phyloP scores from a whole-genome alignment of 768 basidiomycete species.

The Trametes coccinea region DNA sequence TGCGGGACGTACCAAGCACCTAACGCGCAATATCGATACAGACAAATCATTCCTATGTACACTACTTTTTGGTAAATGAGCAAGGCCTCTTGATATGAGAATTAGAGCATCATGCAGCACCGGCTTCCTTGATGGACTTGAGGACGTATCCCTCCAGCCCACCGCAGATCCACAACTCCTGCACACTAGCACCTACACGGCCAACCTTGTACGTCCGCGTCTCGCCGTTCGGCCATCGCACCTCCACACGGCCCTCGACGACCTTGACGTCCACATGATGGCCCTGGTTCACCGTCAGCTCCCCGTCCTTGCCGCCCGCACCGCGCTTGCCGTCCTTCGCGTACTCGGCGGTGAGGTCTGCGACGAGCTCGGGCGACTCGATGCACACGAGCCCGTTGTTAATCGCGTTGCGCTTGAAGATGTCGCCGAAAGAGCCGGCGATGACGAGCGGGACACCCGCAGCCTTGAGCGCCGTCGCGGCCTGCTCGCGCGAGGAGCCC shows the following conservation, averaged over 20 bases:
- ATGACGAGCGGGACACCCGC: constrained; percentile 92
- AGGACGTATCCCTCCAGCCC: constrained; percentile 91
- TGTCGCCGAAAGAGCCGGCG: constrained; percentile 98
- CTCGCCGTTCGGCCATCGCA: constrained; percentile 40
- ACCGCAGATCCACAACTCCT: constrained; percentile 96
- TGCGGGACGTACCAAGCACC: no score
- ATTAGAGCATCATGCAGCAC: not conserved
- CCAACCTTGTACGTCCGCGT: constrained; percentile 62
- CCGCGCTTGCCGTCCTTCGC: constrained; percentile 75
- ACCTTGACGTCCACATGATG: constrained; percentile 63
- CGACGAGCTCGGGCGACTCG: constrained; percentile 87
- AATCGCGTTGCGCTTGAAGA: constrained; percentile 98
- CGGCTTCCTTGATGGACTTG: constrained; percentile 53
- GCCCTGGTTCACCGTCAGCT: constrained; percentile 79
- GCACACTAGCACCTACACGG: constrained; percentile 89
- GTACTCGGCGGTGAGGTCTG: constrained; percentile 75
- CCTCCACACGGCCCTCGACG: constrained; percentile 42
- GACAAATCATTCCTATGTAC: not conserved
- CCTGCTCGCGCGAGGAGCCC: constrained; percentile 97
- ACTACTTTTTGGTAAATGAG: not conserved
- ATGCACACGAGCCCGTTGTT: constrained; percentile 97
- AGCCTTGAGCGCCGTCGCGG: constrained; percentile 94
- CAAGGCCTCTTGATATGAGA: not conserved
- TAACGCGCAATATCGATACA: no score
- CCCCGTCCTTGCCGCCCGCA: constrained; percentile 76